Evolutionary conservation across 441 rosid species (phyloP).

Genomic region (Corymbia citriodora): DNA sequence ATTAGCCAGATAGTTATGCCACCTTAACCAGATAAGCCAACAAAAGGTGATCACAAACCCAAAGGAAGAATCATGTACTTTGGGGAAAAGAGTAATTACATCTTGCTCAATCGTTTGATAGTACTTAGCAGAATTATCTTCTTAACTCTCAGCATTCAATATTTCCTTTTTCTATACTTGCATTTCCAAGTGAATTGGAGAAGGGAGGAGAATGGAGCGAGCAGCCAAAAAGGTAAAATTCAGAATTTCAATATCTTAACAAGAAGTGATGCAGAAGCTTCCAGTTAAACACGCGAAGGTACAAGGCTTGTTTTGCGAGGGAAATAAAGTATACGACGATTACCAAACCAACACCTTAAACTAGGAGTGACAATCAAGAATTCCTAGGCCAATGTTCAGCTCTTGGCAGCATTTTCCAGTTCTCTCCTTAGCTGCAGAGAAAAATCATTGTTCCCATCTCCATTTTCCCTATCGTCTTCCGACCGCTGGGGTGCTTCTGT

Average conservation of each 20-base stretch:
- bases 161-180: neutral
- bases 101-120: neutral
- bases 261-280: neutral
- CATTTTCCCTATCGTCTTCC: conserved; percentile 98
- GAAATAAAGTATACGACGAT: neutral
- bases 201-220: neutral
- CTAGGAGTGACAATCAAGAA: neutral
- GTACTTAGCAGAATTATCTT: neutral
- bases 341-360: neutral
- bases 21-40: neutral
- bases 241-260: neutral
- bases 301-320: neutral
- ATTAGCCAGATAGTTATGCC: neutral
- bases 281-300: neutral
- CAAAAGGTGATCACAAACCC: neutral
- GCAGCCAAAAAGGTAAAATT: neutral
- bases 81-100: neutral
- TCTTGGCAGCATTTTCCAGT: conserved; percentile 45
- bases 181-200: neutral
- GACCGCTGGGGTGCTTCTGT: conserved; percentile 71
- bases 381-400: neutral
- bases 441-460: conserved; percentile 86
- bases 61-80: neutral
- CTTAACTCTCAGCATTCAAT: neutral
- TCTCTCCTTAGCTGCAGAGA: conserved; percentile 77